These are phyloP conservation scores for Ophiostoma ulmi DNA, from an alignment of 2,329 filamentous ascomycete genomes.

Conservation along the genomic window DNA sequence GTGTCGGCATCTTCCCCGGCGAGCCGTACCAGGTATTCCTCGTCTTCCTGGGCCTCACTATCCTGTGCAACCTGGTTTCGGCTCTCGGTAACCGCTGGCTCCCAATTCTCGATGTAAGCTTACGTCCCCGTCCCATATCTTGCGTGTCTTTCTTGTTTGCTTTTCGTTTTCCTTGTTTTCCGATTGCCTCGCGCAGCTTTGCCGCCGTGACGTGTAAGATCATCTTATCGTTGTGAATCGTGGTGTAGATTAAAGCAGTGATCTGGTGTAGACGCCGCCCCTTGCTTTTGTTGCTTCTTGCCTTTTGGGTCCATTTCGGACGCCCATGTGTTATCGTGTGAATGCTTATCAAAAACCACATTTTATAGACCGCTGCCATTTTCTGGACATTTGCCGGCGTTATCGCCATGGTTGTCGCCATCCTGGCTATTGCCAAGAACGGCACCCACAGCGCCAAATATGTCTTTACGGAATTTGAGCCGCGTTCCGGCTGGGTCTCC, in stretches of 20 bases:
- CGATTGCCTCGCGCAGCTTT: not conserved
- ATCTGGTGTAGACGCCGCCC: constrained; percentile 13
- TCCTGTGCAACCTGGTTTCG: not conserved
- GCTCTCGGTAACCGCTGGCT: constrained; percentile 15
- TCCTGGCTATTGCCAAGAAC: constrained; percentile 11
- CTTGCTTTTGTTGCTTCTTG: not conserved
- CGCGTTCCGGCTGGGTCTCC: constrained; percentile 11
- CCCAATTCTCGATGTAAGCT: constrained; percentile 16
- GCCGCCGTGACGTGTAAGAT: constrained; percentile 11
- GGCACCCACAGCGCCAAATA: constrained; percentile 15
- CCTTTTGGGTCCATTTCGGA: not conserved
- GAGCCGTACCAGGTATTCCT: constrained; percentile 16
- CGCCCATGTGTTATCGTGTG: not conserved
- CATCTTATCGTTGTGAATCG: constrained; percentile 11
- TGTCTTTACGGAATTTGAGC: constrained; percentile 12
- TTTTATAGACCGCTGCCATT: constrained; percentile 13
- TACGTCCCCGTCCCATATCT: not conserved
- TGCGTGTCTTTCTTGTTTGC: not conserved
- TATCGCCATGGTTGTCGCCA: not conserved
- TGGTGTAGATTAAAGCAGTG: constrained; percentile 15
- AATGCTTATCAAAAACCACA: constrained; percentile 4
- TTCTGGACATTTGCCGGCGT: constrained; percentile 17
- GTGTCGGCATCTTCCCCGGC: constrained; percentile 15
- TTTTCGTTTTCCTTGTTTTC: not conserved
- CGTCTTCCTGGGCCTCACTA: constrained; percentile 14